Conservation (phyloP, 768 basidiomycete genomes). For the Serendipita sp. region DNA sequence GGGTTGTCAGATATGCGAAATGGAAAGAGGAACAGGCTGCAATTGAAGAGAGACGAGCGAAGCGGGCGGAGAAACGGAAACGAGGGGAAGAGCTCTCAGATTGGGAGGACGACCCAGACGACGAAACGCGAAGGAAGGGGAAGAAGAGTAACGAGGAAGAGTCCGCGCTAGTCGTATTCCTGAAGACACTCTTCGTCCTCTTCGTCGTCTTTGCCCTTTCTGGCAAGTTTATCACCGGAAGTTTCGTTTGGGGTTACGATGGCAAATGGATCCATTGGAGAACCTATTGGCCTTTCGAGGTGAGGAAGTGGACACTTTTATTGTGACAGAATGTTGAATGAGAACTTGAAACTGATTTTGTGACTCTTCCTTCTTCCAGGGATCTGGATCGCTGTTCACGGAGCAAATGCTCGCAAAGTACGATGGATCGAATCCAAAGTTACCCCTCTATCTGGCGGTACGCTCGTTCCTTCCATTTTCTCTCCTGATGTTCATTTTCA, state of each 20-base stretch:
- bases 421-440: constrained; percentile 49
- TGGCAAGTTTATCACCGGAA: constrained; percentile 78
- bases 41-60: constrained; percentile 48
- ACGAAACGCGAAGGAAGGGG: too few relatives aligned
- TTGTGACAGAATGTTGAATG: constrained; percentile 10
- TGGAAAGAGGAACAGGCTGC: constrained; percentile 38
- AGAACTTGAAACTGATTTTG: constrained; percentile 1
- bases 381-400: constrained; percentile 55
- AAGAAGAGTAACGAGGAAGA: constrained; percentile 48
- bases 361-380: constrained; percentile 24
- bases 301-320: constrained; percentile 12
- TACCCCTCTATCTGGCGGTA: constrained; percentile 76
- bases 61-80: constrained; percentile 53
- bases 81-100: constrained; percentile 55
- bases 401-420: constrained; percentile 48
- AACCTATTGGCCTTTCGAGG: constrained; percentile 44
- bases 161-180: constrained; percentile 44
- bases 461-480: constrained; percentile 16
- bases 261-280: constrained; percentile 44
- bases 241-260: constrained; percentile 70
- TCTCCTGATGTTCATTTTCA: constrained; percentile 1
- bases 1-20: constrained; percentile 15
- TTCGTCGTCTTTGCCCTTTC: constrained; percentile 40
- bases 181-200: constrained; percentile 52
- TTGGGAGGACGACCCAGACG: constrained; percentile 55